Evolutionary conservation across 345 rosid species (phyloP), one percentile per base, ranked within the genome.

Genomic region (Arabidopsis arenosa): DNA sequence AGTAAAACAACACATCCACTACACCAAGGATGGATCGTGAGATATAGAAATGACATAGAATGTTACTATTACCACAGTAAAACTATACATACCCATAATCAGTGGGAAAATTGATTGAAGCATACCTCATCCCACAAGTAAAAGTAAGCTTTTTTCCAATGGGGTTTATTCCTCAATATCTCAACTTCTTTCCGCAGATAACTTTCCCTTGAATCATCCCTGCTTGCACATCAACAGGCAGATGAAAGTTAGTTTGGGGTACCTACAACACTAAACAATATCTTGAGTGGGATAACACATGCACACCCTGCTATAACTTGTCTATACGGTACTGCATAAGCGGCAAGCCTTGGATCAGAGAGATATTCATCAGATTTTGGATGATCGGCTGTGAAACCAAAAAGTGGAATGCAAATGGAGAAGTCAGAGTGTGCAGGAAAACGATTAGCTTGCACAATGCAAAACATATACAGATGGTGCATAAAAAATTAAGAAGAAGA

Each of bases 71-170:
- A 51, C 30, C 36, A 40, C 9, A 33, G 45, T n/a, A 67, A 48
- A 39, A 49, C 43, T 58, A 21, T 21, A 21, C 23, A 1, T 21
- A 21, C 1, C 23, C 23, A 21, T 21, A 21, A 21, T 49, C 61
- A 55, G 44, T 9, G 47, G 12, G 5, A 32, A 18, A n/a, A 15
- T 2, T 32, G 40, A 68, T 4, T 39, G 23, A 36, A 14, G 28
- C 33, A 37, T 82, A 90, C 97, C 97, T 94, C 99, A 83, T 92
- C 99, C 97, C 97, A 94, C 57, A 92, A 77, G 83, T 94, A 94
- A 82, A 94, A 90, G 78, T 92, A 94, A 68, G 97, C 97, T 76
- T 94, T 94, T 74, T 90, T 92, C 99, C 99, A 94, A 80, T 92
- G 97, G 74, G 85, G 18, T 81, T 92, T 92, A 73, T 90, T 86